Conservation (phyloP, 768 basidiomycete species). For the Tricholoma sp. region DNA sequence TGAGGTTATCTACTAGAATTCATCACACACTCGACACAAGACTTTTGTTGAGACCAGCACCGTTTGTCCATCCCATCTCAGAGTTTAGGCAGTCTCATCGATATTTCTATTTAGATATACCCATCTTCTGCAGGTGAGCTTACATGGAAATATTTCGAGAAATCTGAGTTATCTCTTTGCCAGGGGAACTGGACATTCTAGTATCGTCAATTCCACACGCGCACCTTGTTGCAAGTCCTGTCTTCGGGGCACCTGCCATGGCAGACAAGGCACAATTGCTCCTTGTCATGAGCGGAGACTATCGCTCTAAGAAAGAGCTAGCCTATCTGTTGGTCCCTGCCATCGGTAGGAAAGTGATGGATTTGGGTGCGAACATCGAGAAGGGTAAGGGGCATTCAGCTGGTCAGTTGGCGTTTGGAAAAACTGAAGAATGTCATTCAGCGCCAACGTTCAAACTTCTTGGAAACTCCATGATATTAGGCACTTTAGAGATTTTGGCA, state of each 20-base stretch:
- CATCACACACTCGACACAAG: constrained; percentile 46
- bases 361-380: constrained; percentile 83
- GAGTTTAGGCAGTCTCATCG: not conserved
- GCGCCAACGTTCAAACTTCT: constrained; percentile 73
- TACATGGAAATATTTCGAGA: not conserved
- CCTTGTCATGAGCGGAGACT: constrained; percentile 77
- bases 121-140: constrained; percentile 45
- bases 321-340: constrained; percentile 76
- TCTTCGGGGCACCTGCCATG: constrained; percentile 67
- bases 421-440: constrained; percentile 17
- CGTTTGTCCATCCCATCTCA: constrained; percentile 34
- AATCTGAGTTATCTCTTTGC: not conserved
- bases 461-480: constrained; percentile 74
- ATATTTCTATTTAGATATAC: constrained; percentile 39
- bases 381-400: constrained; percentile 43
- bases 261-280: constrained; percentile 66
- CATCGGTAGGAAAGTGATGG: constrained; percentile 70
- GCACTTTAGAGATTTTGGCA: constrained; percentile 72
- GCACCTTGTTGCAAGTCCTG: constrained; percentile 69
- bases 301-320: constrained; percentile 75
- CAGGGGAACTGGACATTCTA: constrained; percentile 66
- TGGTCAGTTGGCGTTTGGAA: not conserved
- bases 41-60: constrained; percentile 88
- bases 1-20: constrained; percentile 24
- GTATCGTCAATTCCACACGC: constrained; percentile 54